Conservation (phyloP, 805 yeast species). For the Teunomyces lycoperdinae region DNA sequence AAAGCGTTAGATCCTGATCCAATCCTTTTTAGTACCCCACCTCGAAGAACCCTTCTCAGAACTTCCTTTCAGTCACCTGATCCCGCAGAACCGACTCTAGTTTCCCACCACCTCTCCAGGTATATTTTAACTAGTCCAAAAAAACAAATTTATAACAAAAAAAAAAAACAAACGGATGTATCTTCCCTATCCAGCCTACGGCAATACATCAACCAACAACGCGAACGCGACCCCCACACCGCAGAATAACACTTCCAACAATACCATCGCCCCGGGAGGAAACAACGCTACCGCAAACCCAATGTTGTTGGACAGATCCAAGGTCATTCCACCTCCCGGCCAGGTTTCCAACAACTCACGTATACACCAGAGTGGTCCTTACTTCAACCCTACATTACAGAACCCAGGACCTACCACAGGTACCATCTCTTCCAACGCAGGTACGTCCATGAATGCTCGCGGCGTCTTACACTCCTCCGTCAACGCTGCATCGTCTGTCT, state of each 20-base stretch:
- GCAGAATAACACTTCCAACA: background rate
- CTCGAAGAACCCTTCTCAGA: no score
- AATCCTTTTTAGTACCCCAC: no score
- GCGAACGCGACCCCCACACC: constrained; percentile 7
- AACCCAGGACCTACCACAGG: background rate
- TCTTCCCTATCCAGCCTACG: constrained; percentile 8
- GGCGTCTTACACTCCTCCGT: constrained; percentile 3
- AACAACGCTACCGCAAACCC: constrained; percentile 2
- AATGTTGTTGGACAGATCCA: constrained; percentile 2
- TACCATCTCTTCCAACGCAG: background rate
- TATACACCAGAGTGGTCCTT: background rate
- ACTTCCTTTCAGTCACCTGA: no score
- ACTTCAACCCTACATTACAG: background rate
- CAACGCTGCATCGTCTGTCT: background rate
- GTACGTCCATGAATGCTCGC: background rate
- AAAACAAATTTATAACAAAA: background rate
- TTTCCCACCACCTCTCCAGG: no score
- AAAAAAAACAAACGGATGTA: constrained; percentile 5
- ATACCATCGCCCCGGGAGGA: background rate
- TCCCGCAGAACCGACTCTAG: no score
- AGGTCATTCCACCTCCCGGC: constrained; percentile 3
- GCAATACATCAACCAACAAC: constrained; percentile 6
- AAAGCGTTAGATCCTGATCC: no score
- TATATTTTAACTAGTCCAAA: background rate
- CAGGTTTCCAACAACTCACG: background rate